Conservation (phyloP, 1,284 basidiomycete species). For the Fomes fomentarius region DNA sequence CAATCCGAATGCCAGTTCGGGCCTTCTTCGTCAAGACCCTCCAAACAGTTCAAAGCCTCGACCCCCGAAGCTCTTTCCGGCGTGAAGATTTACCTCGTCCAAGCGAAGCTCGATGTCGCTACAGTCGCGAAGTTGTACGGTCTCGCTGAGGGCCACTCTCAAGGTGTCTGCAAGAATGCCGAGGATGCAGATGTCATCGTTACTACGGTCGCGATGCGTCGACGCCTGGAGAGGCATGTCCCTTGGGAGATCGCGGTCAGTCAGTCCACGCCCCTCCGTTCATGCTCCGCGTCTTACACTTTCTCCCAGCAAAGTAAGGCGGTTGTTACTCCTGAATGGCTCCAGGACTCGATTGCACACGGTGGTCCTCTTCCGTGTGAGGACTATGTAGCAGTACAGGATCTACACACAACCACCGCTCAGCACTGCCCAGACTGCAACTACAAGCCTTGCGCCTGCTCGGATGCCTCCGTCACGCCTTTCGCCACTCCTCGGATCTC, state of each 20-base stretch:
- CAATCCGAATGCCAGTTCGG: slow-evolving; percentile 20
- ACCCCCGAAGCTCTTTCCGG: slow-evolving; percentile 17
- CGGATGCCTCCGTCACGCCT: slow-evolving; percentile 18
- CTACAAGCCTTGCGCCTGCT: slow-evolving; percentile 29
- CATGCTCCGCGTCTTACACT: background rate
- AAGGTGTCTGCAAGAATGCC: slow-evolving; percentile 41
- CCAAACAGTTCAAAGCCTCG: slow-evolving; percentile 20
- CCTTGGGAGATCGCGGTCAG: slow-evolving; percentile 65
- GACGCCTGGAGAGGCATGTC: slow-evolving; percentile 70
- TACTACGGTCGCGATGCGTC: slow-evolving; percentile 64
- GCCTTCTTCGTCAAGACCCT: slow-evolving; percentile 12
- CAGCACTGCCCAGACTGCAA: slow-evolving; percentile 45
- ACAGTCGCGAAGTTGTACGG: slow-evolving; percentile 48
- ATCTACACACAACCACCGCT: slow-evolving; percentile 49
- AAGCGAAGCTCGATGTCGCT: slow-evolving; percentile 56
- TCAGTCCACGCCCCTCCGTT: slow-evolving; percentile 10
- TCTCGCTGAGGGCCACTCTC: slow-evolving; percentile 47
- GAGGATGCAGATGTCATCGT: slow-evolving; percentile 67
- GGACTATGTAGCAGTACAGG: slow-evolving; percentile 55
- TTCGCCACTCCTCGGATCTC: slow-evolving; percentile 3
- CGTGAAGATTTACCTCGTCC: slow-evolving; percentile 55
- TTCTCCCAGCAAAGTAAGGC: slow-evolving; percentile 56
- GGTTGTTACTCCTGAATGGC: slow-evolving; percentile 71
- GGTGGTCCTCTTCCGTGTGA: slow-evolving; percentile 50
- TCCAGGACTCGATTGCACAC: slow-evolving; percentile 54